Evolutionary conservation across 2,329 filamentous ascomycete species (phyloP).

Genomic region (Botrytis squamosa): DNA sequence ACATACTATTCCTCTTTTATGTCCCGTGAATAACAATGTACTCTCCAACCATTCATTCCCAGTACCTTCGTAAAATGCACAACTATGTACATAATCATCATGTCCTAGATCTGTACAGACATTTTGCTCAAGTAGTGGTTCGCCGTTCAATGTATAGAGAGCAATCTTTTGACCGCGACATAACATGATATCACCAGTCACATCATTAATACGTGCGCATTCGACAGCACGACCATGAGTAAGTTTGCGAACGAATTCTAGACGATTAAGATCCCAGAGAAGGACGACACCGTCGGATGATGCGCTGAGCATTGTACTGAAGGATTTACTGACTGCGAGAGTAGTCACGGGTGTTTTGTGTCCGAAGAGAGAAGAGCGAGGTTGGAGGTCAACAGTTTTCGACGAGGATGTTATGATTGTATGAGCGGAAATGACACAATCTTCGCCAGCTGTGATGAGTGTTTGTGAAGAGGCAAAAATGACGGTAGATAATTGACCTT

Average conservation of each 20-base stretch:
- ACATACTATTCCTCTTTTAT: conserved; percentile 79
- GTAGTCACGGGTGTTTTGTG: conserved; percentile 81
- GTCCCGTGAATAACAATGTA: conserved; percentile 84
- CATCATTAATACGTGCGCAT: conserved; percentile 84
- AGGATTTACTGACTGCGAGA: conserved; percentile 82
- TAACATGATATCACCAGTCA: conserved; percentile 84
- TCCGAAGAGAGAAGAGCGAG: conserved; percentile 80
- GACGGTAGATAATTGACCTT: conserved; percentile 81
- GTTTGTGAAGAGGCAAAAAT: conserved; percentile 87
- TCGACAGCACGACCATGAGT: conserved; percentile 59
- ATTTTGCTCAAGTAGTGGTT: conserved; percentile 76
- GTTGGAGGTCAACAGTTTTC: conserved; percentile 75
- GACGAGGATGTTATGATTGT: conserved; percentile 61
- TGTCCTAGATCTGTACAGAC: conserved; percentile 59
- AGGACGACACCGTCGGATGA: conserved; percentile 80
- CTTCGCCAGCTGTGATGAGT: conserved; percentile 85
- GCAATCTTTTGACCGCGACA: conserved; percentile 73
- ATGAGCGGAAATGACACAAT: conserved; percentile 88
- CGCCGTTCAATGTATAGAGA: conserved; percentile 86
- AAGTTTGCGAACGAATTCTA: conserved; percentile 79
- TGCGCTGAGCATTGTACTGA: conserved; percentile 83
- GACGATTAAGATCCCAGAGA: conserved; percentile 90
- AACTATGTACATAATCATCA: conserved; percentile 77
- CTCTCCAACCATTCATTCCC: conserved; percentile 91
- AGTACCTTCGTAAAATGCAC: conserved; percentile 91